Evolutionary conservation across 805 yeast species (phyloP).

Genomic region (Starmerella stigmatis): DNA sequence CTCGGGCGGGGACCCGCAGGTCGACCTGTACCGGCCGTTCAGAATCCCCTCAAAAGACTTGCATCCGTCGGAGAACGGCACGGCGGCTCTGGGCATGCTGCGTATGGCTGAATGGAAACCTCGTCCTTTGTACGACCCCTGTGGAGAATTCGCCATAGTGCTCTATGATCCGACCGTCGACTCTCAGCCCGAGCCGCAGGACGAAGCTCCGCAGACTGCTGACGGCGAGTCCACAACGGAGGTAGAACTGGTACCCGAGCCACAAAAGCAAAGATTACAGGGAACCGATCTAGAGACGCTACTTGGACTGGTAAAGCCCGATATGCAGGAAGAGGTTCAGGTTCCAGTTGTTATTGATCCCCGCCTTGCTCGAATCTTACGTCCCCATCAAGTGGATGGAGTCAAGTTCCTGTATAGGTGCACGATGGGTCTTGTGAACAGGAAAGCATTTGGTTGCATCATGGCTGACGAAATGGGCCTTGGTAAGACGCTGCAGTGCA

Average conservation of each 20-base stretch:
- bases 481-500: slow-evolving; percentile 84
- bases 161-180: slow-evolving; percentile 93
- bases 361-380: slow-evolving; percentile 60
- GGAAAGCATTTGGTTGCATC: slow-evolving; percentile 81
- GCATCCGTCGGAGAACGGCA: slow-evolving; percentile 28
- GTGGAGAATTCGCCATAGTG: slow-evolving; percentile 86
- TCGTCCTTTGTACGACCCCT: slow-evolving; percentile 88
- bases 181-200: slow-evolving; percentile 27
- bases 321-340: slow-evolving; percentile 36
- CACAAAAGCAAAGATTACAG: slow-evolving; percentile 11
- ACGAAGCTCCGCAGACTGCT: slow-evolving; percentile 19
- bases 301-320: slow-evolving; percentile 50
- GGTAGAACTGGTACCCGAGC: slow-evolving; percentile 22
- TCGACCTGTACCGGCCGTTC: slow-evolving; percentile 16
- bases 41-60: slow-evolving; percentile 15
- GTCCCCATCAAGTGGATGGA: slow-evolving; percentile 97
- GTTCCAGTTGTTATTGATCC: slow-evolving; percentile 98
- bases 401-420: slow-evolving; percentile 84
- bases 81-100: slow-evolving; percentile 79
- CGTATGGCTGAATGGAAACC: slow-evolving; percentile 62
- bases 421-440: slow-evolving; percentile 61
- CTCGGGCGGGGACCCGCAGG: not conserved
- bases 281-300: slow-evolving; percentile 59
- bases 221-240: not conserved
- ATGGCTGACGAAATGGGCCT: slow-evolving; percentile 98